phyloP scores from a whole-genome alignment of 2,329 filamentous ascomycete species.

The Claviceps sp. region DNA sequence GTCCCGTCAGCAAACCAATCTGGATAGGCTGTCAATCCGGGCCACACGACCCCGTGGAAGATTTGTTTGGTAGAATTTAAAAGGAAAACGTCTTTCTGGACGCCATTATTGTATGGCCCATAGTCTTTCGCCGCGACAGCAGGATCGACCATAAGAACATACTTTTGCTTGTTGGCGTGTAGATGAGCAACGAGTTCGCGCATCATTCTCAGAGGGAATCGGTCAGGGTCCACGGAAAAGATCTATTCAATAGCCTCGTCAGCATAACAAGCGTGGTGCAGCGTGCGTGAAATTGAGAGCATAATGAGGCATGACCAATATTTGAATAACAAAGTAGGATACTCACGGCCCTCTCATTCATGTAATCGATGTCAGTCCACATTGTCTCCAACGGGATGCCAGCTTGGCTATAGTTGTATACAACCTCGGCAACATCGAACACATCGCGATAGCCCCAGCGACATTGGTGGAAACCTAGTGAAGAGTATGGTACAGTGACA shows the following conservation, averaged over 20 bases:
- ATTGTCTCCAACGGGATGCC: slow-evolving; percentile 48
- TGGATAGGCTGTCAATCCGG: slow-evolving; percentile 55
- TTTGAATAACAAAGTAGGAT: not conserved
- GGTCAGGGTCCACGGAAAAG: slow-evolving; percentile 51
- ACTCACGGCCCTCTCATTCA: slow-evolving; percentile 17
- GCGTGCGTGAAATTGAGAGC: not conserved
- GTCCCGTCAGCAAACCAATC: slow-evolving; percentile 62
- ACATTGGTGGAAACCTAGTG: slow-evolving; percentile 48
- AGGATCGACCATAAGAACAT: slow-evolving; percentile 69
- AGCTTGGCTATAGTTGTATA: slow-evolving; percentile 52
- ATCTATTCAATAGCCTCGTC: slow-evolving; percentile 14
- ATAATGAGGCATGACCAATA: not conserved
- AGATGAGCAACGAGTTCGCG: slow-evolving; percentile 53
- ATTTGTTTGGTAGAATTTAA: slow-evolving; percentile 37
- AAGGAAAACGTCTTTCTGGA: slow-evolving; percentile 32
- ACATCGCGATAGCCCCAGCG: slow-evolving; percentile 52
- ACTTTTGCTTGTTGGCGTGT: slow-evolving; percentile 53
- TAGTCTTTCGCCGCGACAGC: slow-evolving; percentile 46
- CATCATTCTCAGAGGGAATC: slow-evolving; percentile 49
- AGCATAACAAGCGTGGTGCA: not conserved
- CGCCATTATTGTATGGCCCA: slow-evolving; percentile 26
- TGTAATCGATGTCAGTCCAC: slow-evolving; percentile 31
- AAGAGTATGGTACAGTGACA: slow-evolving; percentile 52
- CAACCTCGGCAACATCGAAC: slow-evolving; percentile 51
- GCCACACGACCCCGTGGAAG: slow-evolving; percentile 61